Evolutionary conservation across 495 filamentous ascomycete species (phyloP).

Genomic region (Chaetomium cochliodes): DNA sequence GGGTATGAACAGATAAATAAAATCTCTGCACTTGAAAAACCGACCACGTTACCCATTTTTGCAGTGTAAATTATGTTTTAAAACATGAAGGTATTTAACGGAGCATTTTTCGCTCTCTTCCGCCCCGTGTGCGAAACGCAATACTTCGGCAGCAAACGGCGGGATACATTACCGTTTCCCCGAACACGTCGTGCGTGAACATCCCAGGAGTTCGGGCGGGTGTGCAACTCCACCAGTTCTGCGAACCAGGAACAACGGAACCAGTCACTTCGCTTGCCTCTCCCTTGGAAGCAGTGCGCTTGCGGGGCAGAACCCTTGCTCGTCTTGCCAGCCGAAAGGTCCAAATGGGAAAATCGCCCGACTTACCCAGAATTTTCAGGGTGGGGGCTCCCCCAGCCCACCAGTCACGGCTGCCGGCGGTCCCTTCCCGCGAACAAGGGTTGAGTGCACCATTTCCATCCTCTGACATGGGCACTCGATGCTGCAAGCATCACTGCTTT

Average conservation of each 20-base stretch:
- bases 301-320: slow-evolving; percentile 29
- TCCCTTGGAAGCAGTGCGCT: slow-evolving; percentile 25
- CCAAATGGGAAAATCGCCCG: slow-evolving; percentile 36
- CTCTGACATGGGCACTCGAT: neutral
- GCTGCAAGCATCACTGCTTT: neutral
- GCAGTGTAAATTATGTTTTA: neutral
- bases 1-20: neutral
- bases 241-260: slow-evolving; percentile 15
- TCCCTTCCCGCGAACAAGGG: neutral
- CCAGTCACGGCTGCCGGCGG: slow-evolving; percentile 17
- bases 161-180: neutral
- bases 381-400: neutral
- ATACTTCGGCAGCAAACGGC: slow-evolving; percentile 1
- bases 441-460: slow-evolving; percentile 2
- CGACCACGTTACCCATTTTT: neutral
- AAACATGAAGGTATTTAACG: no score
- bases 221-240: slow-evolving; percentile 10
- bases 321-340: slow-evolving; percentile 9
- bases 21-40: neutral
- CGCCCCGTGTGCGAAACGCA: neutral
- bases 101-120: no score
- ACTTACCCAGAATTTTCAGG: slow-evolving; percentile 28
- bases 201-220: slow-evolving; percentile 15
- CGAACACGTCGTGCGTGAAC: neutral
- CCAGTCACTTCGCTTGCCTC: slow-evolving; percentile 30